phyloP scores from a whole-genome alignment of 1,284 basidiomycete species.

The Rhodotorula sp. region DNA sequence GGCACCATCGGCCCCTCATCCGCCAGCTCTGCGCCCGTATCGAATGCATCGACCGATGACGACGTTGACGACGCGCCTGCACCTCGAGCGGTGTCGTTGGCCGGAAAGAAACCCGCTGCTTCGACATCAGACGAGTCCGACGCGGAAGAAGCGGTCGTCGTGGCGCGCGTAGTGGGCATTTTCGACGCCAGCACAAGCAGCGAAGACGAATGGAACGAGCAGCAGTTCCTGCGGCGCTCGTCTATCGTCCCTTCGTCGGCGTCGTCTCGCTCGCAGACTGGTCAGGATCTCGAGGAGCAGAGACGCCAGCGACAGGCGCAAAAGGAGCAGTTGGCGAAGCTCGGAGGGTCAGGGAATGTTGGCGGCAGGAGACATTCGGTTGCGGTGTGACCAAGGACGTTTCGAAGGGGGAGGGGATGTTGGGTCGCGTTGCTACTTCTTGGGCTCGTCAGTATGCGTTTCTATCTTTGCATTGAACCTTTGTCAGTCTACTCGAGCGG shows the following conservation, averaged over 20 bases:
- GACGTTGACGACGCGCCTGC: neutral
- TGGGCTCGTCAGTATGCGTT: too few species aligned
- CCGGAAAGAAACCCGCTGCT: constrained; percentile 14
- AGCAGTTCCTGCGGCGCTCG: constrained; percentile 1
- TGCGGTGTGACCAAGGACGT: neutral
- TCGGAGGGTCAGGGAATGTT: neutral
- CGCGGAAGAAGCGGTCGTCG: neutral
- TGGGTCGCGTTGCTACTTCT: too few species aligned
- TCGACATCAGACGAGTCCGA: neutral
- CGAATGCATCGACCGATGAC: constrained; percentile 29
- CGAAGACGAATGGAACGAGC: constrained; percentile 19
- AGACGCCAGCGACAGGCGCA: neutral
- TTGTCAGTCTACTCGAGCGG: neutral
- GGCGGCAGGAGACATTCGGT: constrained; percentile 11
- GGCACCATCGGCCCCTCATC: neutral
- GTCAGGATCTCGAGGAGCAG: constrained; percentile 5
- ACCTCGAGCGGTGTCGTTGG: constrained; percentile 3
- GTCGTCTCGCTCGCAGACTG: neutral
- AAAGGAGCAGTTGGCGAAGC: constrained; percentile 1
- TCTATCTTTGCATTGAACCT: neutral
- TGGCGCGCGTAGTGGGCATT: neutral
- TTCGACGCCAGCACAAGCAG: neutral
- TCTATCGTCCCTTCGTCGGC: neutral
- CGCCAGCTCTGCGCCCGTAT: constrained; percentile 26
- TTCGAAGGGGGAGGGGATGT: neutral